phyloP scores from a whole-genome alignment of 169 alveolate genomes.

The Eimeria brunetti region DNA sequence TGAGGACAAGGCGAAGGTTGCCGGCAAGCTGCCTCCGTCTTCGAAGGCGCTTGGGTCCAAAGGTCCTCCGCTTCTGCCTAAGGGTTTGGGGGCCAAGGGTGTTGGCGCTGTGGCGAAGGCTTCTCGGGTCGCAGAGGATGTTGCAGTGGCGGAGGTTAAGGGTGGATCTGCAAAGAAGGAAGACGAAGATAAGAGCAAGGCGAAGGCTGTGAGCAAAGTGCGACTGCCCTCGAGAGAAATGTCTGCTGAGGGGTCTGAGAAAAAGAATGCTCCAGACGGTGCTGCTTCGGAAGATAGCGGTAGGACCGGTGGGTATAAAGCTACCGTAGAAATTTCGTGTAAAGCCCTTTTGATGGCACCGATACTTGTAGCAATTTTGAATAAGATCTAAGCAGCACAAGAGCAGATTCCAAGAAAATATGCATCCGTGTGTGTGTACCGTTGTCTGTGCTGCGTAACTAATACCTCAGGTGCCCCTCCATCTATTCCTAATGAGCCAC shows the following conservation, averaged over 20 bases:
- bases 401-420: too few relatives aligned
- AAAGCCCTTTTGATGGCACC: too few relatives aligned
- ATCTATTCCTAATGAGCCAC: not conserved
- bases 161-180: not conserved
- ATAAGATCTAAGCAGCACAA: too few relatives aligned
- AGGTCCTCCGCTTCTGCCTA: not conserved
- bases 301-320: not conserved
- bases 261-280: not conserved
- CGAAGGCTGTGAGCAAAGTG: not conserved
- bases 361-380: too few relatives aligned
- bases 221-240: not conserved
- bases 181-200: not conserved
- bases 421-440: not conserved
- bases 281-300: not conserved
- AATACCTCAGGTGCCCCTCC: not conserved
- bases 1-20: not conserved
- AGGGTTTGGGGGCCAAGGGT: not conserved
- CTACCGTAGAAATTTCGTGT: too few relatives aligned
- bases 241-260: not conserved
- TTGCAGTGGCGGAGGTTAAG: not conserved
- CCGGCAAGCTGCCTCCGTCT: not conserved
- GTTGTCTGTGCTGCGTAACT: not conserved
- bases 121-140: not conserved
- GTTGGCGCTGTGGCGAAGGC: not conserved
- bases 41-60: not conserved